Percentiles rank a stretch among this genome's conserved stretches.
phyloP scores from a whole-genome alignment of 306 rosid genomes.

The Rosa persica region DNA sequence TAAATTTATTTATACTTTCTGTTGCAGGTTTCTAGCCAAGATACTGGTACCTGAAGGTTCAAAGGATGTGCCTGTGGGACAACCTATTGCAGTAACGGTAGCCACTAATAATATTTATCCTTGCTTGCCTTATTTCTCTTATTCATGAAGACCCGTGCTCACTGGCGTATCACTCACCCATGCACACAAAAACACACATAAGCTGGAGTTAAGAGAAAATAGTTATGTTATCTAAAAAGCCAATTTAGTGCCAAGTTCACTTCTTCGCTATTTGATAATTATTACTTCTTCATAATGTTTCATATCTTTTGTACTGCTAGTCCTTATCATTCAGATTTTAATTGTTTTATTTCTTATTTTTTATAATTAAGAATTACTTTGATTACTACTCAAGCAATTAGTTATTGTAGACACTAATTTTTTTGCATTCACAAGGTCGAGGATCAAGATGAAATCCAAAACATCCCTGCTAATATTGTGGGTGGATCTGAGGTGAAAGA shows the following conservation, averaged over 20 bases:
- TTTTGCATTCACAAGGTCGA: slow-evolving; percentile 70
- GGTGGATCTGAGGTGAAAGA: slow-evolving; percentile 49
- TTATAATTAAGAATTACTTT: slow-evolving; percentile 8
- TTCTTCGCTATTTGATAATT: background rate
- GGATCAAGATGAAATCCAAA: slow-evolving; percentile 77
- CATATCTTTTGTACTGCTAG: background rate
- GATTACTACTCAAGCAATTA: slow-evolving; percentile 23
- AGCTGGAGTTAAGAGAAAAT: background rate
- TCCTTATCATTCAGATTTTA: background rate
- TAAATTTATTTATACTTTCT: background rate
- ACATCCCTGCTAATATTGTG: slow-evolving; percentile 54
- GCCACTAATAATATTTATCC: slow-evolving; percentile 25
- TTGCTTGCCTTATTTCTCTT: slow-evolving; percentile 1
- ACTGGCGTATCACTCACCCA: background rate
- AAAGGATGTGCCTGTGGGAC: slow-evolving; percentile 88
- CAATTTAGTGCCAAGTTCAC: background rate
- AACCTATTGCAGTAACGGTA: slow-evolving; percentile 88
- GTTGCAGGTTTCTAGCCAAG: slow-evolving; percentile 82
- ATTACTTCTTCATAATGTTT: background rate
- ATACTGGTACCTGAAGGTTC: slow-evolving; percentile 92
- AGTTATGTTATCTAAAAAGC: background rate
- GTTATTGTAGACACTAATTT: slow-evolving; percentile 35
- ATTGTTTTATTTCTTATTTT: background rate
- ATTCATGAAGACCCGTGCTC: background rate
- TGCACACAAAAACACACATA: background rate